These are phyloP conservation scores for Acer negundo DNA, from an alignment of 345 rosid genomes.

Conservation along the genomic window DNA sequence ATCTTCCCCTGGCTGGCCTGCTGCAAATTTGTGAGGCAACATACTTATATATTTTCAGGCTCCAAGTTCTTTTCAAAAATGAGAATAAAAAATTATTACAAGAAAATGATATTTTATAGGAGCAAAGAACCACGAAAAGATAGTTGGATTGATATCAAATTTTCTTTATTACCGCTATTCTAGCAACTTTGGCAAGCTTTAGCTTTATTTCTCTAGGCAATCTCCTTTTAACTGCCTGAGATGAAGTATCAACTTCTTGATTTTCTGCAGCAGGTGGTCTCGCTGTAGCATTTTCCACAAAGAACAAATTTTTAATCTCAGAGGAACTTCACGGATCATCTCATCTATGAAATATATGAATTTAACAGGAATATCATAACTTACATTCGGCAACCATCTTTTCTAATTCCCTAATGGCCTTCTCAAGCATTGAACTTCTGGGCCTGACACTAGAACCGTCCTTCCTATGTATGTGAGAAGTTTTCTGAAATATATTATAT, in stretches of 20 bases:
- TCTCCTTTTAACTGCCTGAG: slow-evolving; percentile 78
- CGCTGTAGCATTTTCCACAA: slow-evolving; percentile 49
- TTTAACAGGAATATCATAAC: slow-evolving; percentile 25
- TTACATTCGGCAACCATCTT: slow-evolving; percentile 91
- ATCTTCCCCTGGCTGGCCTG: slow-evolving; percentile 81
- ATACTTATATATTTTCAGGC: slow-evolving; percentile 16
- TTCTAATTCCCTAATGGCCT: slow-evolving; percentile 87
- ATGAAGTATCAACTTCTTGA: slow-evolving; percentile 72
- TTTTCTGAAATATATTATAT: slow-evolving; percentile 43
- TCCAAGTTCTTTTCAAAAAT: slow-evolving; percentile 3
- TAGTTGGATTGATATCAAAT: background rate
- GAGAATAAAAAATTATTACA: background rate
- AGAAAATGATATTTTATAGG: background rate
- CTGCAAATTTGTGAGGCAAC: slow-evolving; percentile 28
- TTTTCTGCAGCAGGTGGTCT: slow-evolving; percentile 76
- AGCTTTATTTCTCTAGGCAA: slow-evolving; percentile 71
- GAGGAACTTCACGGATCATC: slow-evolving; percentile 3
- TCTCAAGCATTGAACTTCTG: slow-evolving; percentile 74
- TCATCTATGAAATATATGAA: slow-evolving; percentile 12
- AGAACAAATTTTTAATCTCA: background rate
- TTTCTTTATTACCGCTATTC: slow-evolving; percentile 57
- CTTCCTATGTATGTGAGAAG: slow-evolving; percentile 48
- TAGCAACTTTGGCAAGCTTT: slow-evolving; percentile 76
- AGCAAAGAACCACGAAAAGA: slow-evolving; percentile 8
- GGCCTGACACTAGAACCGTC: slow-evolving; percentile 63